A percentile compares a stretch with the other conserved stretches of the same genome.
Conservation (phyloP, 2,329 filamentous ascomycete species). For the Scolecobasidium constrictum region DNA sequence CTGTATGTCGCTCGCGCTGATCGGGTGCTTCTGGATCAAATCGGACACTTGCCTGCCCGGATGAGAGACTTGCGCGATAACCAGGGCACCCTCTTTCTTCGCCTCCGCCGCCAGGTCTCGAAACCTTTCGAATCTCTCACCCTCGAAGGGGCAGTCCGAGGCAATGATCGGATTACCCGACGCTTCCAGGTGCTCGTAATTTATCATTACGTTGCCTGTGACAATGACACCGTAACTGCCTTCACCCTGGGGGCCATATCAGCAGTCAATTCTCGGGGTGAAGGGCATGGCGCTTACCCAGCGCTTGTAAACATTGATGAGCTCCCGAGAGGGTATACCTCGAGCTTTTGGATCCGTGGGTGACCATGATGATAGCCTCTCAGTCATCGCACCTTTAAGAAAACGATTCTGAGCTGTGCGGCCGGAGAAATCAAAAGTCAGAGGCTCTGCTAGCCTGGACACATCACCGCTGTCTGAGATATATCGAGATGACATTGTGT, state of each 20-base stretch:
- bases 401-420: slow-evolving; percentile 8
- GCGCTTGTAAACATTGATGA: slow-evolving; percentile 31
- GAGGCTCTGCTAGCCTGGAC: not conserved
- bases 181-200: slow-evolving; percentile 47
- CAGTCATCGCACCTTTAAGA: slow-evolving; percentile 45
- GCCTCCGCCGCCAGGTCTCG: slow-evolving; percentile 41
- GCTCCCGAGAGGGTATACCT: slow-evolving; percentile 40
- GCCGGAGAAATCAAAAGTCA: not conserved
- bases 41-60: slow-evolving; percentile 46
- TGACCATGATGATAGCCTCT: slow-evolving; percentile 51
- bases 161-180: slow-evolving; percentile 51
- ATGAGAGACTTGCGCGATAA: slow-evolving; percentile 52
- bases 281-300: not conserved
- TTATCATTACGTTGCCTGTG: slow-evolving; percentile 55
- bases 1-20: slow-evolving; percentile 41
- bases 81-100: slow-evolving; percentile 47
- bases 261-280: slow-evolving; percentile 32
- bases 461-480: no score
- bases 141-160: slow-evolving; percentile 36
- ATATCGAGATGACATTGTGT: no score
- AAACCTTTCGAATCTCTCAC: slow-evolving; percentile 50
- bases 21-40: slow-evolving; percentile 36
- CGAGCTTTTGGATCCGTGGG: slow-evolving; percentile 40
- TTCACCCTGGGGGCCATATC: slow-evolving; percentile 45
- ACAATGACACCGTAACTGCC: slow-evolving; percentile 45